Percentiles rank a stretch among this genome's conserved stretches.
Conservation (phyloP, 148 eudicot genomes). For the Vaccinium myrtillus region DNA sequence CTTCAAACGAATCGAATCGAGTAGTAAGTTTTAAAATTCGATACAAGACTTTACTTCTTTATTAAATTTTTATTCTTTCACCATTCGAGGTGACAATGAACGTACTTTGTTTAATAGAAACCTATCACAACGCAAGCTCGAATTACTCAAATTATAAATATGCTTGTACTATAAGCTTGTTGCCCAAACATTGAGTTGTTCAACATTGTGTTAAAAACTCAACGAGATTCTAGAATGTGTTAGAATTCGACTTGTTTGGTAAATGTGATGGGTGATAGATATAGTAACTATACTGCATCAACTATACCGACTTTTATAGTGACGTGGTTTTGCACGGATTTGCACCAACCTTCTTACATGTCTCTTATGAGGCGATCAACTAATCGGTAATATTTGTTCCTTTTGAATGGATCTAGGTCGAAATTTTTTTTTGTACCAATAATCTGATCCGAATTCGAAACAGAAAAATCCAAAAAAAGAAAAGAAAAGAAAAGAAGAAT, state of each 20-base stretch:
- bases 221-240: background rate
- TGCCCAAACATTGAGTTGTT: no score
- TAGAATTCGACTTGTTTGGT: background rate
- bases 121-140: background rate
- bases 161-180: no score
- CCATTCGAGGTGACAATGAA: background rate
- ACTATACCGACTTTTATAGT: background rate
- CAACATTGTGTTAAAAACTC: no score
- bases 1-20: background rate
- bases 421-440: no score
- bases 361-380: no score
- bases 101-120: background rate
- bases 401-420: no score
- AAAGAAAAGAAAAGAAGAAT: background rate
- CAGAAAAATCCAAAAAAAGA: background rate
- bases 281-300: background rate
- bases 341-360: background rate
- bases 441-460: background rate
- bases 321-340: background rate
- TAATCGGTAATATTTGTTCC: no score
- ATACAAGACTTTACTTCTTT: background rate
- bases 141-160: background rate
- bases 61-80: background rate
- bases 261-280: background rate
- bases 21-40: background rate